Base-by-base conservation (phyloP, 1,284 basidiomycete genomes). In the Rhizoctonia solani region DNA sequence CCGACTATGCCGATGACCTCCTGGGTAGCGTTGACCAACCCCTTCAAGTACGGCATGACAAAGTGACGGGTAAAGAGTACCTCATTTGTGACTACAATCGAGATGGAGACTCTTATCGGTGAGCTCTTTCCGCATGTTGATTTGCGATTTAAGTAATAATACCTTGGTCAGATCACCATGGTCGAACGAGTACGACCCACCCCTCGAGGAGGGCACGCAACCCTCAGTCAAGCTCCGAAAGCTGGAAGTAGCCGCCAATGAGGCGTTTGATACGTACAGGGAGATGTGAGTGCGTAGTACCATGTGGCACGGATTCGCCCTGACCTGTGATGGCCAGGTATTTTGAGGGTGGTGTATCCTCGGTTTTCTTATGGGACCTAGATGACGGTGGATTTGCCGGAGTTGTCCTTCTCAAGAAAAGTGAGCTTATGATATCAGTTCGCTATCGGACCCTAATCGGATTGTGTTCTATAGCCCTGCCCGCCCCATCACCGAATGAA, bases 61-160 rank as follows among this genome's bases (percentile, higher is more conserved):
- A 82, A 39, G 83, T 85, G 8, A 88, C 86, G 0, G 93, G 93
- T 11, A 86, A 86, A 72, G 94, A 98, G 67, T 99, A 92, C 76
- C 86, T 99, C 46, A 90, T 91, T 34, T 98, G 96, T 77, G 97
- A 99, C 77, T 99, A 99, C 77, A 99, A 99, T 80, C 83, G 93
- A 34, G 97, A 99, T 75, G 95, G 95, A 2, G 94, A 97, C 75
- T 92, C 91, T 74, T 97, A 94, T 79, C 82, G 95, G 94, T 93
- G 72, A 68, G 82, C 73, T 14, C 32, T 25, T 52, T 27, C 29
- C 46, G 23, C 46, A 49, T 5, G 11, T 50, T 30, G 19, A 13
- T n/a, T 67, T 44, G 27, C 9, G 19, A 56, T 56, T 42, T 53
- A 16, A 16, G 42, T 23, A 25, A 6, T 30, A 47, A 61, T 37